Conservation (phyloP, 208 protist species). For the Borovskyia barvae region DNA sequence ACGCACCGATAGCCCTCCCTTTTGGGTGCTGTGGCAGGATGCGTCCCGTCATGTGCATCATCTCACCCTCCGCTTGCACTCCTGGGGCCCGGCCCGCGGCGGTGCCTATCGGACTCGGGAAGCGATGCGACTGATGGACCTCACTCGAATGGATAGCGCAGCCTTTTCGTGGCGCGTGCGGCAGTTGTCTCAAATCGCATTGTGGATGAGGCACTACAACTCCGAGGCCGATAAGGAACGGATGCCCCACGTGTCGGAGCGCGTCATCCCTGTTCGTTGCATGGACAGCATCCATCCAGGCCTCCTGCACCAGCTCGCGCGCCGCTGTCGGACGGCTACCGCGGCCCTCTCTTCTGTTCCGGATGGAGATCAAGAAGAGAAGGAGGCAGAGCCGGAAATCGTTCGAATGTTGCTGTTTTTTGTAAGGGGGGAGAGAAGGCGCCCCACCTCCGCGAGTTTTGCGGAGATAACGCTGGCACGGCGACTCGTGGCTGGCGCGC, state of each 20-base stretch:
- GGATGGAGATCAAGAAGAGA: too few relatives aligned
- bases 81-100: constrained; percentile 11
- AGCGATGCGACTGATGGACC: constrained; percentile 22
- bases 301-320: neutral
- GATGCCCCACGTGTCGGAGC: neutral
- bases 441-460: too few relatives aligned
- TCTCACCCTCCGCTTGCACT: constrained; percentile 25
- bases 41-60: constrained; percentile 28
- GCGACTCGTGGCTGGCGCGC: constrained; percentile 18
- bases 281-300: too few relatives aligned
- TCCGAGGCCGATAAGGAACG: neutral
- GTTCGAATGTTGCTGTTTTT: too few relatives aligned
- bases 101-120: constrained; percentile 20
- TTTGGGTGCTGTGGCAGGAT: constrained; percentile 43
- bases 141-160: constrained; percentile 27
- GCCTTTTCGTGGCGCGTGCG: constrained; percentile 36
- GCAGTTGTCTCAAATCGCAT: constrained; percentile 10
- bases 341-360: neutral
- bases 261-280: too few relatives aligned
- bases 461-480: too few relatives aligned
- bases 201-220: too few relatives aligned
- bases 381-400: neutral
- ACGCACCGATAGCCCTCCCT: constrained; percentile 10
- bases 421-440: too few relatives aligned
- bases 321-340: neutral